Conservation (phyloP, 208 protist genomes). For the Leishmania gerbilli region DNA sequence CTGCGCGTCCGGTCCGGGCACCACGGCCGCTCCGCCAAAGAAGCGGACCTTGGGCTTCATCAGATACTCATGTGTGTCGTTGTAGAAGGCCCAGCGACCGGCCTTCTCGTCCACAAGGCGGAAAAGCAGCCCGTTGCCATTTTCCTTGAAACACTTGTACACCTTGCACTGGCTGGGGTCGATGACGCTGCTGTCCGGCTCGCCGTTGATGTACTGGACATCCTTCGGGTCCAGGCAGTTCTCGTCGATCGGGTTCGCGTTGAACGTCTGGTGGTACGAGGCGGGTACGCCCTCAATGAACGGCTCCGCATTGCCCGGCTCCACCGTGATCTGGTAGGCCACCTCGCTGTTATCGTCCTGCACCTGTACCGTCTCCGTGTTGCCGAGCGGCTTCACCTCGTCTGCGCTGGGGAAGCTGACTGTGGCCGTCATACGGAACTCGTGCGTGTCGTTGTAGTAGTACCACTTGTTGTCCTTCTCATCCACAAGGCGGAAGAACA, state of each 20-base stretch:
- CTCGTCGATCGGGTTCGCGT: slow-evolving; percentile 62
- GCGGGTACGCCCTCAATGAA: slow-evolving; percentile 61
- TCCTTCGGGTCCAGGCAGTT: slow-evolving; percentile 38
- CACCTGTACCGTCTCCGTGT: slow-evolving; percentile 49
- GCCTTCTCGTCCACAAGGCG: slow-evolving; percentile 72
- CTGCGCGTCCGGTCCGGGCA: slow-evolving; percentile 34
- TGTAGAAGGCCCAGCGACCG: slow-evolving; percentile 84
- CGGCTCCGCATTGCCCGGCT: slow-evolving; percentile 55
- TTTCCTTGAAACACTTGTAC: slow-evolving; percentile 73
- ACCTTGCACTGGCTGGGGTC: slow-evolving; percentile 44
- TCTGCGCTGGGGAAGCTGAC: slow-evolving; percentile 57
- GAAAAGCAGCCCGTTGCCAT: slow-evolving; percentile 81
- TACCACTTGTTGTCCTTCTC: slow-evolving; percentile 54
- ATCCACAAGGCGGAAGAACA: slow-evolving; percentile 86
- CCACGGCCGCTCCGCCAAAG: slow-evolving; percentile 38
- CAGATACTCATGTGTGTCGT: slow-evolving; percentile 73
- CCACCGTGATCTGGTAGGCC: slow-evolving; percentile 51
- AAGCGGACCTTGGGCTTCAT: slow-evolving; percentile 70
- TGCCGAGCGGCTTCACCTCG: slow-evolving; percentile 56
- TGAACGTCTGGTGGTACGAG: slow-evolving; percentile 60
- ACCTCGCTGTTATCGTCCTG: slow-evolving; percentile 35
- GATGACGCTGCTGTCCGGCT: slow-evolving; percentile 46
- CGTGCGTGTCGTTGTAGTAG: slow-evolving; percentile 85
- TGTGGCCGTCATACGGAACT: slow-evolving; percentile 75
- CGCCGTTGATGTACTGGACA: slow-evolving; percentile 56